Evolutionary conservation across 2,329 filamentous ascomycete genomes (phyloP).

Genomic region (Ophiostoma novo-ulmi): DNA sequence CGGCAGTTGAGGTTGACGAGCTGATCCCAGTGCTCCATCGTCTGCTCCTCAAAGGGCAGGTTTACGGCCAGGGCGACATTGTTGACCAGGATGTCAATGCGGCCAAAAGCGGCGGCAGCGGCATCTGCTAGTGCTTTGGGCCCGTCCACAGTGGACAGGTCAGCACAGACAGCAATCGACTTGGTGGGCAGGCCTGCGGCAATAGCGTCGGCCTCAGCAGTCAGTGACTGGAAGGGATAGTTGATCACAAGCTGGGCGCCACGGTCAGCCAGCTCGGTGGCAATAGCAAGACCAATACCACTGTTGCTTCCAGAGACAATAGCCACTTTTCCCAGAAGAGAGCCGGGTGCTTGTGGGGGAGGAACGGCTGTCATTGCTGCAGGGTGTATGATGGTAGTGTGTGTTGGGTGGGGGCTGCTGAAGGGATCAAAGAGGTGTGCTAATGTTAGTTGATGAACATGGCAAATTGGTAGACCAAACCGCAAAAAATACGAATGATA

Average conservation of each 20-base stretch:
- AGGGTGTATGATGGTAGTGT: background rate
- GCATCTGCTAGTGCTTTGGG: conserved; percentile 37
- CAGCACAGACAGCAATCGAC: conserved; percentile 40
- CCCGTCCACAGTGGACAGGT: conserved; percentile 38
- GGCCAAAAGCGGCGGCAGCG: conserved; percentile 29
- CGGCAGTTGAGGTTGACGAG: conserved; percentile 56
- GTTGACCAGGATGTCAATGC: conserved; percentile 27
- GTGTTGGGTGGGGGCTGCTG: background rate
- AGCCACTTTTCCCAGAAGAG: conserved; percentile 43
- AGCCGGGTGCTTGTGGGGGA: conserved; percentile 1
- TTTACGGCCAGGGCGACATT: conserved; percentile 33
- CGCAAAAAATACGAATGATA: background rate
- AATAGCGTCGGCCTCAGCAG: conserved; percentile 32
- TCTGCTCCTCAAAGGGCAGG: conserved; percentile 39
- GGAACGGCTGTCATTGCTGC: background rate
- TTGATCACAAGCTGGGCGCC: conserved; percentile 47
- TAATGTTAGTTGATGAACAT: background rate
- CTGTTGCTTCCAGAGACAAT: conserved; percentile 44
- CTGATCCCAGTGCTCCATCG: conserved; percentile 45
- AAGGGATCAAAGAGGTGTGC: too few species aligned
- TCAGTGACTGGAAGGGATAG: conserved; percentile 39
- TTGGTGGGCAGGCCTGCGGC: conserved; percentile 31
- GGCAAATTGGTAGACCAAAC: background rate
- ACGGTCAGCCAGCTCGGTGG: conserved; percentile 40
- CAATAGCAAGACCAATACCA: conserved; percentile 45